Conservation (phyloP, 2,329 filamentous ascomycete species). For the Iodosphaeria phyllophila region DNA sequence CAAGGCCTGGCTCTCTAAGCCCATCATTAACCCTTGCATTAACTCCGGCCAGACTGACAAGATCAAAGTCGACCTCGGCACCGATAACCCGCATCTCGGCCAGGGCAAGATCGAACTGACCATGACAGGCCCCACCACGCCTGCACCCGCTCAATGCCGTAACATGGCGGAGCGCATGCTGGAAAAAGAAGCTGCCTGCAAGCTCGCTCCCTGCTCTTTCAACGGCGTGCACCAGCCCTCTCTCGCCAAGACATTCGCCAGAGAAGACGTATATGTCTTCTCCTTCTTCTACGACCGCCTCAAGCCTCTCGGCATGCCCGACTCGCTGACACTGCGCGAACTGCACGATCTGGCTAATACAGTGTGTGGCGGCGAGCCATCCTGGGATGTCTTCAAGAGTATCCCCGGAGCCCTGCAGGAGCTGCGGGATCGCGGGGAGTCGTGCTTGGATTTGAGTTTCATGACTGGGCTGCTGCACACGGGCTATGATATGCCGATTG, state of each 20-base stretch:
- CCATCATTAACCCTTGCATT: conserved; percentile 40
- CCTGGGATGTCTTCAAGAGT: conserved; percentile 66
- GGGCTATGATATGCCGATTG: conserved; percentile 94
- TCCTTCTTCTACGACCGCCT: conserved; percentile 97
- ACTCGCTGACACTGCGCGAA: conserved; percentile 83
- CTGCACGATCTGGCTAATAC: conserved; percentile 68
- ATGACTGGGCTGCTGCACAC: conserved; percentile 87
- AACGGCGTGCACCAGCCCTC: conserved; percentile 92
- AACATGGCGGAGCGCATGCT: conserved; percentile 79
- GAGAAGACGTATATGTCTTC: conserved; percentile 88
- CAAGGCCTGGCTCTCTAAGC: conserved; percentile 19
- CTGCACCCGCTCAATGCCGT: conserved; percentile 73
- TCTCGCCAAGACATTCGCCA: conserved; percentile 76
- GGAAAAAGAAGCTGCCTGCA: conserved; percentile 68
- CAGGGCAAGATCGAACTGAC: conserved; percentile 45
- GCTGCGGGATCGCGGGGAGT: conserved; percentile 66
- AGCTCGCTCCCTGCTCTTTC: conserved; percentile 87
- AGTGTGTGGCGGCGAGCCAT: conserved; percentile 61
- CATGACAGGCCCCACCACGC: conserved; percentile 67
- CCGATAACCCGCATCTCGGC: conserved; percentile 48
- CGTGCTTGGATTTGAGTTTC: conserved; percentile 90
- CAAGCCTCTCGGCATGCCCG: conserved; percentile 90
- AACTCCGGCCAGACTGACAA: conserved; percentile 57
- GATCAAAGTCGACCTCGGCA: conserved; percentile 52
- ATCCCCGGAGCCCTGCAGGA: conserved; percentile 66